phyloP scores from a whole-genome alignment of 345 rosid species.

The Camelina hispida region DNA sequence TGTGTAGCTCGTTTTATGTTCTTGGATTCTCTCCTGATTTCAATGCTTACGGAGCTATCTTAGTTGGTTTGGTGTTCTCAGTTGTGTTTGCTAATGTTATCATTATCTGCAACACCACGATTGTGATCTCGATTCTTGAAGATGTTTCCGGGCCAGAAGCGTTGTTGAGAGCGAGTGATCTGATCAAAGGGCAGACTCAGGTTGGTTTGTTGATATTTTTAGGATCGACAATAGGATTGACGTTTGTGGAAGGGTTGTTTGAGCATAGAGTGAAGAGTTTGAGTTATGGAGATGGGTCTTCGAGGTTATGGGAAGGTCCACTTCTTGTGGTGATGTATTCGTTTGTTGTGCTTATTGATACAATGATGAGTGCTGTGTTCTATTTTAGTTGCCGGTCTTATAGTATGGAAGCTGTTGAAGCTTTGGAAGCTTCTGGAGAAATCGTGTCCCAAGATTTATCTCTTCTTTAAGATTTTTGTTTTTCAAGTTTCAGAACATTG shows the following conservation, averaged over 20 bases:
- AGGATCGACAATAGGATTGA: conserved; percentile 80
- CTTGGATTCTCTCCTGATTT: conserved; percentile 63
- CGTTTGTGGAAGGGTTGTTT: conserved; percentile 84
- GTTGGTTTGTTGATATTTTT: conserved; percentile 85
- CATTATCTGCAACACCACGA: conserved; percentile 71
- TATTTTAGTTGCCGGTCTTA: conserved; percentile 83
- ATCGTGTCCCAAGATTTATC: conserved; percentile 28
- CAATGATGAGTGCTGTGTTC: conserved; percentile 88
- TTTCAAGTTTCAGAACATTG: background rate
- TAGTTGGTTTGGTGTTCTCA: conserved; percentile 69
- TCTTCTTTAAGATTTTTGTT: conserved; percentile 11
- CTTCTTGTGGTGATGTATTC: conserved; percentile 85
- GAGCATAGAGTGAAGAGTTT: conserved; percentile 87
- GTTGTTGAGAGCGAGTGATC: conserved; percentile 60
- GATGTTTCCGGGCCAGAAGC: conserved; percentile 85
- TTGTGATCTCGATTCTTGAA: conserved; percentile 78
- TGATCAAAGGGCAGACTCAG: conserved; percentile 88
- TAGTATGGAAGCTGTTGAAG: conserved; percentile 45
- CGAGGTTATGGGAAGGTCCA: conserved; percentile 95
- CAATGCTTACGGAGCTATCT: conserved; percentile 58
- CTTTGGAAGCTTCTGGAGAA: conserved; percentile 42
- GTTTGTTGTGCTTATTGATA: conserved; percentile 82
- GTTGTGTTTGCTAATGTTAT: conserved; percentile 80
- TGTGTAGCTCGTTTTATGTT: conserved; percentile 60
- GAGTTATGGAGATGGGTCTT: conserved; percentile 93